A percentile compares a stretch with the other conserved stretches of the same genome.
phyloP scores from a whole-genome alignment of 1,284 basidiomycete genomes.

The Cystobasidium sp. region DNA sequence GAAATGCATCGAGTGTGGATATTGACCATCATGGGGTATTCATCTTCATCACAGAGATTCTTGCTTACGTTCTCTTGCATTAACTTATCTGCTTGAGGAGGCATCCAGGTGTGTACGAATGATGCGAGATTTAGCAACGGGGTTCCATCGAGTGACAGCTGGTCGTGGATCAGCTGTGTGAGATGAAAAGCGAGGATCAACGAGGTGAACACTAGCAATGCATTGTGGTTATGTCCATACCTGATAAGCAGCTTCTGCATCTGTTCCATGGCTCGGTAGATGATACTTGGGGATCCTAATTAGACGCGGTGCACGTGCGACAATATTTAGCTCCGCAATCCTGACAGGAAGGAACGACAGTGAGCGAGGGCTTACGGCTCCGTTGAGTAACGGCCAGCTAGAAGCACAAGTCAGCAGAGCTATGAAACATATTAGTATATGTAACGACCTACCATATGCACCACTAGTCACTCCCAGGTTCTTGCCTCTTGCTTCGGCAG shows the following conservation, averaged over 20 bases:
- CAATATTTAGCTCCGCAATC: background rate
- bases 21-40: conserved; percentile 77
- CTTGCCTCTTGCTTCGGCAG: conserved; percentile 12
- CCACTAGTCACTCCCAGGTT: conserved; percentile 3
- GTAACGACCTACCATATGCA: conserved; percentile 12
- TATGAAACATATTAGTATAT: background rate
- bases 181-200: conserved; percentile 1
- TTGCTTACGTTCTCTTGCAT: conserved; percentile 76
- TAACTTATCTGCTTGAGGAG: conserved; percentile 66
- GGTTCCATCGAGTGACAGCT: conserved; percentile 76
- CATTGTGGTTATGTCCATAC: conserved; percentile 24
- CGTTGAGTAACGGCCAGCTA: conserved; percentile 20
- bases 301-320: background rate
- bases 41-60: conserved; percentile 87
- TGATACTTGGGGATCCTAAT: conserved; percentile 56
- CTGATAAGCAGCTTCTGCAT: conserved; percentile 57
- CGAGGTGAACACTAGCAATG: background rate
- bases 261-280: conserved; percentile 58
- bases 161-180: conserved; percentile 77
- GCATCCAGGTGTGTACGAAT: conserved; percentile 57
- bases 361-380: conserved; percentile 7
- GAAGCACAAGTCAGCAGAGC: background rate
- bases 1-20: conserved; percentile 82
- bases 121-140: conserved; percentile 78
- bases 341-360: background rate